phyloP scores from a whole-genome alignment of 257 asterid genomes.

The Knoxia roxburghii region DNA sequence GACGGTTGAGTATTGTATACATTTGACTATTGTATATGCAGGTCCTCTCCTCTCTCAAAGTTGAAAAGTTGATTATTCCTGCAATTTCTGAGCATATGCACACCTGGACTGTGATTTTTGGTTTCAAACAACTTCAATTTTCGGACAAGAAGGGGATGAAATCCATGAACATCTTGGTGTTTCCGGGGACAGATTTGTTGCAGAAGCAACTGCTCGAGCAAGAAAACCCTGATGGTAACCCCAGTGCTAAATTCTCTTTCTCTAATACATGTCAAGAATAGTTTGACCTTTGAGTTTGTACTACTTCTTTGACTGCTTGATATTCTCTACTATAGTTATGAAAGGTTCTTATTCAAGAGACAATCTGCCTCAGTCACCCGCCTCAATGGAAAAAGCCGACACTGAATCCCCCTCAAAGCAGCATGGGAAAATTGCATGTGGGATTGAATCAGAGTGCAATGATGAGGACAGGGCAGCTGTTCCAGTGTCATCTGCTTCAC shows the following conservation, averaged over 20 bases:
- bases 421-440: conserved; percentile 15
- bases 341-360: conserved; percentile 25
- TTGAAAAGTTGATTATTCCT: conserved; percentile 74
- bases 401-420: conserved; percentile 30
- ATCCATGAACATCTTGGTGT: conserved; percentile 74
- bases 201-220: conserved; percentile 55
- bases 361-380: conserved; percentile 26
- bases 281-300: conserved; percentile 13
- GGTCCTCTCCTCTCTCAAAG: conserved; percentile 63
- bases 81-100: conserved; percentile 81
- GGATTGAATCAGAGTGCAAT: conserved; percentile 19
- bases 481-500: conserved; percentile 15
- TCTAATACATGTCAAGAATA: not conserved
- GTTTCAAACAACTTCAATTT: conserved; percentile 61
- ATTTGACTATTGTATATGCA: conserved; percentile 25
- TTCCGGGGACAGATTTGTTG: conserved; percentile 89
- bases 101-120: conserved; percentile 71
- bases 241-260: conserved; percentile 3
- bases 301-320: conserved; percentile 6
- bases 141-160: conserved; percentile 55
- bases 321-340: conserved; percentile 27
- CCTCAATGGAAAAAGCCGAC: conserved; percentile 28
- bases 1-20: not conserved
- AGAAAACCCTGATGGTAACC: conserved; percentile 44
- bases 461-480: conserved; percentile 18